Base-by-base conservation (phyloP, 169 alveolate genomes). In the Eimeria sp. region DNA sequence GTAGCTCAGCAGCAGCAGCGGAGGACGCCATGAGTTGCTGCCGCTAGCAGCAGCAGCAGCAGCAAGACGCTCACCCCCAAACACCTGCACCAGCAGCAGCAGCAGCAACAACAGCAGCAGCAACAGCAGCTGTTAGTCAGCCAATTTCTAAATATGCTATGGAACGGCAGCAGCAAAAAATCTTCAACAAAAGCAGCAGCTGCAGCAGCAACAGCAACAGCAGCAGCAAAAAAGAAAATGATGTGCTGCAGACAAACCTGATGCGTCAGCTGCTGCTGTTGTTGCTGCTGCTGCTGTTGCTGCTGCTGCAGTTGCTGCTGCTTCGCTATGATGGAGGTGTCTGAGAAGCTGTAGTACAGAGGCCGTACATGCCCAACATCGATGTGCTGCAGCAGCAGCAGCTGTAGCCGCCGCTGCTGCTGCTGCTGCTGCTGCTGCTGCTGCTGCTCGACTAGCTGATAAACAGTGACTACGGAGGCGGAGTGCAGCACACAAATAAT, bases 401-500 rank as follows among this genome's bases (percentile, higher is more conserved):
- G 49, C 89, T 78, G 89, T 70, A 78, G 89, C 86, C 14, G 20
- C 89, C 1, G 20, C 89, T 43, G 61, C 65, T 43, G 89, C 61
- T 78, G 67, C 89, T 78, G 70, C 40, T 45, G 89, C 89, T 78
- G 89, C 65, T 78, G 89, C 63, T 40, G 89, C 30, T 78, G 65
- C 89, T 40, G 67, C 30, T 45, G 89, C 65, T 45, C 45, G 13
- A 78, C 65, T 20, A 78, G 63, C 20, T 78, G 89, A 45, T 78
- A 78, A 3, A 78, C 43, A 1, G 89, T 78, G 7, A 78, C 70
- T 25, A 78, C 65, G 0, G 89, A 78, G 63, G 89, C 58, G 22
- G 89, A 78, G 89, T 78, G 89, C 89, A 78, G 67, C 89, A 78
- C 89, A 34, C 89, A 78, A 7, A 78, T 45, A 20, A 78, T 65